Base-by-base conservation (phyloP, 163 green algal genomes). In the Scenedesmus sp. region DNA sequence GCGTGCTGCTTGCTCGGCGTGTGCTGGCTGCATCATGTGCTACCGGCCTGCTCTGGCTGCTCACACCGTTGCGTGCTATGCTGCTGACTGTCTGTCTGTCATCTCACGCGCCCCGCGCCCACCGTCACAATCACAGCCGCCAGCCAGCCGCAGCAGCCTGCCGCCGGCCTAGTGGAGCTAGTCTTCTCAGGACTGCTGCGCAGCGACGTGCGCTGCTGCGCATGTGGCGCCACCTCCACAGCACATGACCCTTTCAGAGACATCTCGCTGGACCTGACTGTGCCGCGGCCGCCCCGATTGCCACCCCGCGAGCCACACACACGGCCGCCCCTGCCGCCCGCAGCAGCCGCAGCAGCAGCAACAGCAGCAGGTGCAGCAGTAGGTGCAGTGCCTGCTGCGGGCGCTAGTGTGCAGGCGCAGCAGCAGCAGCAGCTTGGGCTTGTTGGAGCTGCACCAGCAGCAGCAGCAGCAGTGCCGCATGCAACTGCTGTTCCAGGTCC, bases 181-280 rank as follows among this genome's bases (percentile, higher is more conserved):
- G n/a, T 93, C 6, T 91, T 90, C 82, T 59, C 74, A 67, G 98
- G 98, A 7, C 62, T 96, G 20, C 94, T 99, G 92, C 95, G 95
- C 56, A 98, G 95, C 4, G 97, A 99, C 67, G 96, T 99, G n/a
- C 97, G 92, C 12, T 99, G 98, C 94, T 83, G 59, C 52, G 92
- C 91, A 0, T 99, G 98, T 92, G 97, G 97, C 23, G 92, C 96
- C 90, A 97, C 94, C n/a, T 98, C 96, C 76, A 98, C 96, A 23
- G 96, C 95, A 0, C 94, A 95, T 59, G 98, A 99, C 84, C 95
- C 95, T 34, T 92, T 88, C 81, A 74, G 88, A 4, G 88, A 92
- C 88, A 88, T 92, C 82, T 86, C 64, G 20, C 26, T 92, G 66
- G 88, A 92, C 64, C 59, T 92, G 66, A 62, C 84, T 52, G 81